Evolutionary conservation across 1,139 yeast genomes (phyloP).

Genomic region (Saccharomyces pastorianus): DNA sequence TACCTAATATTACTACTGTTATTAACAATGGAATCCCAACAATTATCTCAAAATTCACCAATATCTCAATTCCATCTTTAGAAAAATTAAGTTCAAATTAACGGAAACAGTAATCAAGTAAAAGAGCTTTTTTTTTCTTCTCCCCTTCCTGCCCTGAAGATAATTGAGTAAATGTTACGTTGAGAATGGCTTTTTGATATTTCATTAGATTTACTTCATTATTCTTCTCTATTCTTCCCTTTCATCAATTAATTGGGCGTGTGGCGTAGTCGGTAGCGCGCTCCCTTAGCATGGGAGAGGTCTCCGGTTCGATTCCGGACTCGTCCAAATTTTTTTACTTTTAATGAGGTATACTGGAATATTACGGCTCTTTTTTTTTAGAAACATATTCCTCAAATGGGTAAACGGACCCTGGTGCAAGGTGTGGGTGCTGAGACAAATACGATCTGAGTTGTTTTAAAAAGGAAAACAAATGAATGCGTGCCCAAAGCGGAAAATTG

Average conservation of each 20-base stretch:
- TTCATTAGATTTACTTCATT: no score
- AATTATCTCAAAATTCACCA: not conserved
- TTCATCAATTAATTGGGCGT: conserved; percentile 44
- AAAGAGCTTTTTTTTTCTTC: no score
- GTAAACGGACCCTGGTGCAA: not conserved
- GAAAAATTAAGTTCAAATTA: not conserved
- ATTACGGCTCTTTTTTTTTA: not conserved
- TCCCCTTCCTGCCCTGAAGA: no score
- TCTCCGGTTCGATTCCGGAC: conserved; percentile 88
- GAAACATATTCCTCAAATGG: not conserved
- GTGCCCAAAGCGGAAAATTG: not conserved
- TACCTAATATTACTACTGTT: not conserved
- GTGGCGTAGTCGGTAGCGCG: conserved; percentile 94
- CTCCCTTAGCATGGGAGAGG: conserved; percentile 86
- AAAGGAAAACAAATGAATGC: not conserved
- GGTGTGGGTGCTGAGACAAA: not conserved
- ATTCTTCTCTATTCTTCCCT: no score
- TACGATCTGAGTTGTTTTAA: not conserved
- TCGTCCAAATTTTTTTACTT: conserved; percentile 46
- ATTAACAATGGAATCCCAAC: not conserved
- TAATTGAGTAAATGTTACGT: no score
- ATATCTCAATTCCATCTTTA: not conserved
- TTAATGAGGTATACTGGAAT: not conserved
- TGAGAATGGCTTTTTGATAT: no score
- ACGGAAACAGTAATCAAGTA: no score